Evolutionary conservation across 1,139 yeast species (phyloP), one percentile per base, ranked within the genome.

Genomic region (Maudiozyma humilis): DNA sequence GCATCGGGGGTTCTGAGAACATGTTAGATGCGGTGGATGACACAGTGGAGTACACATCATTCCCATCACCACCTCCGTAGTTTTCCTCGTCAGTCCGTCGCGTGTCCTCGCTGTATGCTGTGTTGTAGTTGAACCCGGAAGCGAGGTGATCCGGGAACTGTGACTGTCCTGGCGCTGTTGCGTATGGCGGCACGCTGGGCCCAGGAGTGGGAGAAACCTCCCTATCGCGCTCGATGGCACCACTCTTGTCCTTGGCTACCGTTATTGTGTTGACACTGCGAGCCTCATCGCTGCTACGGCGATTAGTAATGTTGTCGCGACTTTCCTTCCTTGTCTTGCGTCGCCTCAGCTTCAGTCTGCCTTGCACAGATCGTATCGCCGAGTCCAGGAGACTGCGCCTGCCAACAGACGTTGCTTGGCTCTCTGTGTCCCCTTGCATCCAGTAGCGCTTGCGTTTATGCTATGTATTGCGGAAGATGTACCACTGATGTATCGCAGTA

Each of bases 1-100:
- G 39, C 15, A 27, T 20, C 15, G 48, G 45, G 4, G 45, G 46
- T 31, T 44, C 42, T 5, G 43, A 33, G 30, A 47, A 47, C 20
- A 47, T 36, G 25, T 41, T 25, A 10, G 50, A 43, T 13, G 41
- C 40, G n/a, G 6, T 10, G 3, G 40, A 37, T 3, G 40, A 29
- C 6, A n/a, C 10, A 4, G 39, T 36, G 3, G 36, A 31, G 31
- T 43, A 10, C 17, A 36, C 17, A 6, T 23, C 32, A 23, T 36
- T 17, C 4, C 32, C 39, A 15, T 23, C 13, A 14, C 14, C 19
- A n/a, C 15, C 32, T 8, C 17, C 38, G 20, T 34, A 19, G 20
- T 34, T 34, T 16, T 35, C 38, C n/a, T 15, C 23, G 10, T 23
- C 18, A 20, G 4, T 15, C 8, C 10, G 18, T 33, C 23, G 18